Base-by-base conservation (phyloP, 2,329 filamentous ascomycete species). In the Immersiporthe knoxdaviesiana region DNA sequence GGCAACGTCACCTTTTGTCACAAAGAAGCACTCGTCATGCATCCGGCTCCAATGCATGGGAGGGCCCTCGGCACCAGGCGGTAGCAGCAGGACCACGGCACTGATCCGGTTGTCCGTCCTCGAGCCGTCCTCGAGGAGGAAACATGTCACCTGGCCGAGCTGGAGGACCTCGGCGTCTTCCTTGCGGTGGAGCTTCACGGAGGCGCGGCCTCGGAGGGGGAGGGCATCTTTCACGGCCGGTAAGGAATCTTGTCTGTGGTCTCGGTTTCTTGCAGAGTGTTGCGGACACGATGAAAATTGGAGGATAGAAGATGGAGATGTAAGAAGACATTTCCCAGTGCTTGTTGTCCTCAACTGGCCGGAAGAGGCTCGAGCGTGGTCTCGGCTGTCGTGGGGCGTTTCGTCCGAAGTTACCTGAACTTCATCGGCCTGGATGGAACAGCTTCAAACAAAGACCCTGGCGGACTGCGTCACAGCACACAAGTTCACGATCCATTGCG, bases 31-130 rank as follows among this genome's bases (percentile, higher is more conserved):
- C 69, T 80, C 78, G 61, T 80, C 78, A 58, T 80, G 78, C 54
- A 79, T 79, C 6, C 78, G 75, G 66, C 79, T 78, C 78, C 78
- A 80, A 47, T 79, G 78, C 78, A 80, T 78, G 18, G 78, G 78
- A 39, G 78, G 78, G 1, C 78, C 78, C 10, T 76, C 78, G 39
- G 73, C 66, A 1, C 77, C 77, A 0, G 74, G 71, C 1, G 78
- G 78, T 10, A 79, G 68, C 70, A 76, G 74, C 39, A 80, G 70
- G 41, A 76, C 72, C 69, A 79, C 74, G 56, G 72, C 74, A 47
- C 76, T 76, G n/a, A 80, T 74, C 35, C 78, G 75, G 69, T 79
- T 77, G 67, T 78, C 76, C 24, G 78, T 80, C 66, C 73, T 72
- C 12, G 74, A 74, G 7, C 78, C 78, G 67, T 80, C 78, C 61